phyloP scores from a whole-genome alignment of 2,329 filamentous ascomycete species.

The Trichoderma oligosporum region DNA sequence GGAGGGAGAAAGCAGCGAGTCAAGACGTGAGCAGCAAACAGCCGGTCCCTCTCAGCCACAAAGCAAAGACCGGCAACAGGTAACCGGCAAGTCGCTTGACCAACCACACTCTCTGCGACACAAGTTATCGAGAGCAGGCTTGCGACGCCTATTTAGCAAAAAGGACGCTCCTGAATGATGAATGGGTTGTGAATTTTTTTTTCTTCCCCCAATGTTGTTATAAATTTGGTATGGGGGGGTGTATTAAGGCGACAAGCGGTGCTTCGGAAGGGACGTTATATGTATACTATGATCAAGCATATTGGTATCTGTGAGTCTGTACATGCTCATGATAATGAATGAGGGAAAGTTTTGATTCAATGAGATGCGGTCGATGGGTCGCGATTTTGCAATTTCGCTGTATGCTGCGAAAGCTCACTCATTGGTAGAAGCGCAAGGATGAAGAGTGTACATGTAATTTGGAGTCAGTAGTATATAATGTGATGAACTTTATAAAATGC shows the following conservation, averaged over 20 bases:
- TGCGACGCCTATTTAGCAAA: conserved; percentile 22
- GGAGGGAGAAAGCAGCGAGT: not conserved
- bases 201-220: not conserved
- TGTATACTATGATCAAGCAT: not conserved
- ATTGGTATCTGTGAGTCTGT: not conserved
- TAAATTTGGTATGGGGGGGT: not conserved
- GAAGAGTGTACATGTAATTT: no score
- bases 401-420: not conserved
- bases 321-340: not conserved
- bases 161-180: not conserved
- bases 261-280: not conserved
- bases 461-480: no score
- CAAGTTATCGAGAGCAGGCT: conserved; percentile 23
- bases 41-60: not conserved
- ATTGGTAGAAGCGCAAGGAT: no score
- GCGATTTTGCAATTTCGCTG: no score
- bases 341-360: not conserved
- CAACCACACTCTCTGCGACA: conserved; percentile 20
- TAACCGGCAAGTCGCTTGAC: conserved; percentile 2
- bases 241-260: not conserved
- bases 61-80: not conserved
- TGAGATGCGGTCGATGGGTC: not conserved
- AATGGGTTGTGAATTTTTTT: not conserved
- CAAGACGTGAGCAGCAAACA: conserved; percentile 3
- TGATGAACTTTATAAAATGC: no score